Evolutionary conservation across 495 filamentous ascomycete genomes (phyloP).

Genomic region (Penicillium flavigenum): DNA sequence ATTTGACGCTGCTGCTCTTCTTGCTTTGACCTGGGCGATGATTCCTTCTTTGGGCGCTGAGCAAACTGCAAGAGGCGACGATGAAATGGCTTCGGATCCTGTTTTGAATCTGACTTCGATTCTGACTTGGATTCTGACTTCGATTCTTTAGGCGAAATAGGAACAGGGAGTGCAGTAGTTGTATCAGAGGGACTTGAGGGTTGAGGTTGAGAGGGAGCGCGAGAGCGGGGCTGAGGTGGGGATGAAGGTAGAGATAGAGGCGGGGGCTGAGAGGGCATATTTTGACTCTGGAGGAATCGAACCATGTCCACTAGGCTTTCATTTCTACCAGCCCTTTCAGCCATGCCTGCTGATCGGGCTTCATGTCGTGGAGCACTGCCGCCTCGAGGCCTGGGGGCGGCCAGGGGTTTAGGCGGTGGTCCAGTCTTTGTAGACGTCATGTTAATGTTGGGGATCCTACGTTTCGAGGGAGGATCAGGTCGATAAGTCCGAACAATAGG

Average conservation of each 20-base stretch:
- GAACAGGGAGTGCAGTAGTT: conserved; percentile 25
- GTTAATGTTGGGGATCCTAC: conserved; percentile 32
- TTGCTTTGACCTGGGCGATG: conserved; percentile 27
- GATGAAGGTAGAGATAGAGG: conserved; percentile 8
- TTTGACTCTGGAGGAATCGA: conserved; percentile 40
- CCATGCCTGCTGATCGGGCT: conserved; percentile 29
- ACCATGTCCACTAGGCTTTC: conserved; percentile 42
- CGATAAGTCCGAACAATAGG: conserved; percentile 45
- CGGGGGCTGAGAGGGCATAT: conserved; percentile 14
- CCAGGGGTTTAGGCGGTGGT: conserved; percentile 17
- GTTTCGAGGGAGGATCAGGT: conserved; percentile 31
- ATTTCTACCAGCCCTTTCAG: conserved; percentile 28
- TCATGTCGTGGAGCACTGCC: conserved; percentile 19
- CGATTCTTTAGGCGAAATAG: conserved; percentile 15
- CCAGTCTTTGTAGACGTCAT: conserved; percentile 28
- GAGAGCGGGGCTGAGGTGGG: not conserved
- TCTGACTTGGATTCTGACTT: conserved; percentile 1
- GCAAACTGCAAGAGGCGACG: conserved; percentile 42
- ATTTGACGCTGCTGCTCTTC: conserved; percentile 36
- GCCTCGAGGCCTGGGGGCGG: conserved; percentile 7
- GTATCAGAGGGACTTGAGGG: conserved; percentile 18
- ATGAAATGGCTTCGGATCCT: conserved; percentile 37
- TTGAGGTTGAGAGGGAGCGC: not conserved
- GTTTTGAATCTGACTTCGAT: not conserved
- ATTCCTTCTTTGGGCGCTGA: conserved; percentile 39